Base-by-base conservation (phyloP, 306 rosid species). In the Acacia confusa region DNA sequence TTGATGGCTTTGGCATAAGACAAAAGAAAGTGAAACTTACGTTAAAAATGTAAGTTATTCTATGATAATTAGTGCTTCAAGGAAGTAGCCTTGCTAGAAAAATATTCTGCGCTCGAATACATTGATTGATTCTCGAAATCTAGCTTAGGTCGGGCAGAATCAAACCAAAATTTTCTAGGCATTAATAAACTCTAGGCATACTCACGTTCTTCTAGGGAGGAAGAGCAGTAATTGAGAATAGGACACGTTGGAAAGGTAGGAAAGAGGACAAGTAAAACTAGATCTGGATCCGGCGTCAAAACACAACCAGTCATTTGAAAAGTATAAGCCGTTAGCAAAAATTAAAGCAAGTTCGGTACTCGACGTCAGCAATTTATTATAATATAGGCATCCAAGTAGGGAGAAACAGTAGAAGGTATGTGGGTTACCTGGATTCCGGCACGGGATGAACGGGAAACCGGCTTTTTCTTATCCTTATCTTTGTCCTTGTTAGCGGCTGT, bases 391-490 rank as follows among this genome's bases (percentile, higher is more conserved):
- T 13, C 14, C 22, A 48, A 48, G 2, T 0, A 52, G 41, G 19
- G 15, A 13, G 16, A 53, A 44, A 44, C 4, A 0, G 65, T 10
- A 5, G 9, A 17, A 16, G 57, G 20, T 5, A 6, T 58, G 17
- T n/a, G 30, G 45, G 22, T 14, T 76, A 91, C 98, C 97, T 94
- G 98, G 58, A 94, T 94, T 68, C 98, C 97, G 2, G 98, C 98
- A 57, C 98, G 98, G 24, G 98, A 92, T 1, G 98, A 94, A 4
- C 97, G 94, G 17, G 98, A 94, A 83, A 88, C 88, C 0, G 98
- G 97, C 82, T 84, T 87, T 66, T 94, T 94, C 92, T 94, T 94
- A 47, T 94, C 97, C 89, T 92, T 92, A 45, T 89, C 96, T 30
- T 93, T 92, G 82, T 91, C 97, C 75, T 90, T 94, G 97, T 83